Percentiles rank a stretch among this genome's conserved stretches.
phyloP scores from a whole-genome alignment of 192 early-diverging fungal genomes.

The Pilaira anomala region DNA sequence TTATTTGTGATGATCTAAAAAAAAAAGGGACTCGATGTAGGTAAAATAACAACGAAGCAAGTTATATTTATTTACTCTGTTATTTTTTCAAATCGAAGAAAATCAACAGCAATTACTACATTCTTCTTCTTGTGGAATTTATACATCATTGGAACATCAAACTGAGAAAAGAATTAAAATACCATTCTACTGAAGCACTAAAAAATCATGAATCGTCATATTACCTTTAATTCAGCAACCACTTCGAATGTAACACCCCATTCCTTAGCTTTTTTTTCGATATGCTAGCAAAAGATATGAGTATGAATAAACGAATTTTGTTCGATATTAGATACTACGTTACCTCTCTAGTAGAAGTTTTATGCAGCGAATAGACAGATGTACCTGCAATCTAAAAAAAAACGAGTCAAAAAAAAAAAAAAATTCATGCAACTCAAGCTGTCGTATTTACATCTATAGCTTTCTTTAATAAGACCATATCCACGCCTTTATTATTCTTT shows the following conservation, averaged over 20 bases:
- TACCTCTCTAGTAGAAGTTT: conserved; percentile 70
- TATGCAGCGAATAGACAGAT: conserved; percentile 77
- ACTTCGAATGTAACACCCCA: conserved; percentile 74
- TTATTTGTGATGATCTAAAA: too few relatives aligned
- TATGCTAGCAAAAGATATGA: conserved; percentile 43
- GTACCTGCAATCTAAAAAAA: conserved; percentile 48
- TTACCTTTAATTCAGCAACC: conserved; percentile 67
- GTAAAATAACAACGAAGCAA: too few relatives aligned
- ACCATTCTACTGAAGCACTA: neutral
- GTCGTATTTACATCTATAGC: conserved; percentile 50
- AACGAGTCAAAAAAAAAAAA: neutral
- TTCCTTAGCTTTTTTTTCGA: conserved; percentile 64
- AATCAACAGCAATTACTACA: conserved; percentile 70
- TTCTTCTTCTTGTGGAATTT: conserved; percentile 75
- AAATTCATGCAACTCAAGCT: neutral
- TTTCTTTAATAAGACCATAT: conserved; percentile 69
- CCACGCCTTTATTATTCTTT: conserved; percentile 69
- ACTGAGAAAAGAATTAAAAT: conserved; percentile 34
- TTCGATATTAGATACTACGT: neutral
- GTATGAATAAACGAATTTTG: neutral
- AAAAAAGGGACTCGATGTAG: too few relatives aligned
- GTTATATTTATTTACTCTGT: neutral
- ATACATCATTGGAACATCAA: conserved; percentile 78
- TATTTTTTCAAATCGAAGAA: conserved; percentile 57
- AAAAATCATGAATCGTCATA: neutral